A percentile compares a stretch with the other conserved stretches of the same genome.
These are phyloP conservation scores for Zymoseptoria brevis DNA, from an alignment of 2,329 filamentous ascomycete genomes.

Conservation along the genomic window DNA sequence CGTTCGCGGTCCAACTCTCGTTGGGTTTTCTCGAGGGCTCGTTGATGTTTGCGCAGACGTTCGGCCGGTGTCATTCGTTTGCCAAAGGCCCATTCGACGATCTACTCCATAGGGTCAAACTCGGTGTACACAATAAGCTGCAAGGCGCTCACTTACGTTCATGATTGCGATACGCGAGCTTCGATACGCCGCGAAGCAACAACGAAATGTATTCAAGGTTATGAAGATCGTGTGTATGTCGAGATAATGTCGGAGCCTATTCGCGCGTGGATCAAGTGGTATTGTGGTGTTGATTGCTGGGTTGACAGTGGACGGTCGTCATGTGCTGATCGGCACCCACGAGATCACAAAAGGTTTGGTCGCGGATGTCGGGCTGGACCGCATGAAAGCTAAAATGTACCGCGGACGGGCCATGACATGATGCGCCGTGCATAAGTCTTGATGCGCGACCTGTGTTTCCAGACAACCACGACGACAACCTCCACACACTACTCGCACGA, in stretches of 20 bases:
- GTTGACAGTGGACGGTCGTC: neutral
- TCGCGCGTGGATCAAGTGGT: neutral
- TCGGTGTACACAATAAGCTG: neutral
- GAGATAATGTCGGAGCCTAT: neutral
- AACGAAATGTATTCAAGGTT: neutral
- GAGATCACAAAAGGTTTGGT: neutral
- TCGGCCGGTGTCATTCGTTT: slow-evolving; percentile 98
- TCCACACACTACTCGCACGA: neutral
- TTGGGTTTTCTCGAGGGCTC: slow-evolving; percentile 94
- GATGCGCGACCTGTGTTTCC: neutral
- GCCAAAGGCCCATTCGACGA: slow-evolving; percentile 97
- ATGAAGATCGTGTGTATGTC: neutral
- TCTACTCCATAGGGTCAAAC: slow-evolving; percentile 43
- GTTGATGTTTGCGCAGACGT: slow-evolving; percentile 86
- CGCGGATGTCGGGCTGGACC: neutral
- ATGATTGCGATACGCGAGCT: slow-evolving; percentile 33
- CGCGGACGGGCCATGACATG: neutral
- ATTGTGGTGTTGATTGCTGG: neutral
- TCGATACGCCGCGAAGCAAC: neutral
- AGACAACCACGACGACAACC: neutral
- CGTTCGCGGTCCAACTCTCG: slow-evolving; percentile 91
- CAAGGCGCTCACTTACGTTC: slow-evolving; percentile 44
- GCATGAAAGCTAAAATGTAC: neutral
- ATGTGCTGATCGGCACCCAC: neutral
- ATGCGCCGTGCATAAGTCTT: neutral